Percentiles rank a stretch among this genome's conserved stretches.
Evolutionary conservation across 495 filamentous ascomycete species (phyloP).

Genomic region (Hypomontagnella submonticulosa): DNA sequence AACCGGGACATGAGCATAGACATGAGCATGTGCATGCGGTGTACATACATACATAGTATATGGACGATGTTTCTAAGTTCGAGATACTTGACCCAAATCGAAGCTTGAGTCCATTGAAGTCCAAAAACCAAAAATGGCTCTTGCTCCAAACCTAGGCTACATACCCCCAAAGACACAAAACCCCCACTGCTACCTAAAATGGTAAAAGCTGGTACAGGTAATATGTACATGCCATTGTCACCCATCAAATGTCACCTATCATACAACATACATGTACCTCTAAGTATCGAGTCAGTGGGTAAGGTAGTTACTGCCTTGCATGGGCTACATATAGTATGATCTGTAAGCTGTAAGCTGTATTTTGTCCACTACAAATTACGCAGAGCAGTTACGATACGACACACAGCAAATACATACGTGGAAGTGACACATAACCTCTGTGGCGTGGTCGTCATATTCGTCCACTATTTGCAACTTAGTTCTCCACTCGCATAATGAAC

Average conservation of each 20-base stretch:
- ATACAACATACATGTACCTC: not conserved
- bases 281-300: slow-evolving; percentile 17
- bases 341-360: too few relatives aligned
- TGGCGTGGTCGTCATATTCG: slow-evolving; percentile 32
- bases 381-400: not conserved
- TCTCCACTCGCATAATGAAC: slow-evolving; percentile 27
- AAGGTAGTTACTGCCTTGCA: slow-evolving; percentile 22
- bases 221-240: too few relatives aligned
- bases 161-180: slow-evolving; percentile 3
- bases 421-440: not conserved
- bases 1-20: too few relatives aligned
- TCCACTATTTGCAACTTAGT: slow-evolving; percentile 22
- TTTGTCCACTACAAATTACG: too few relatives aligned
- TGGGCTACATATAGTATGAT: slow-evolving; percentile 5
- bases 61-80: too few relatives aligned
- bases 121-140: slow-evolving; percentile 37
- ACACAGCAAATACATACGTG: too few relatives aligned
- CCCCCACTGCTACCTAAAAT: slow-evolving; percentile 14
- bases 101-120: slow-evolving; percentile 10
- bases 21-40: too few relatives aligned
- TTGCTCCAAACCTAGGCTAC: slow-evolving; percentile 7
- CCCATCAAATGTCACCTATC: too few relatives aligned
- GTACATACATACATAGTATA: too few relatives aligned
- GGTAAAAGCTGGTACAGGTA: too few relatives aligned
- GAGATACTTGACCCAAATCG: not conserved